Evolutionary conservation across 2,329 filamentous ascomycete genomes (phyloP), one percentile per base, ranked within the genome.

Genomic region (Pestalotiopsis sp.): DNA sequence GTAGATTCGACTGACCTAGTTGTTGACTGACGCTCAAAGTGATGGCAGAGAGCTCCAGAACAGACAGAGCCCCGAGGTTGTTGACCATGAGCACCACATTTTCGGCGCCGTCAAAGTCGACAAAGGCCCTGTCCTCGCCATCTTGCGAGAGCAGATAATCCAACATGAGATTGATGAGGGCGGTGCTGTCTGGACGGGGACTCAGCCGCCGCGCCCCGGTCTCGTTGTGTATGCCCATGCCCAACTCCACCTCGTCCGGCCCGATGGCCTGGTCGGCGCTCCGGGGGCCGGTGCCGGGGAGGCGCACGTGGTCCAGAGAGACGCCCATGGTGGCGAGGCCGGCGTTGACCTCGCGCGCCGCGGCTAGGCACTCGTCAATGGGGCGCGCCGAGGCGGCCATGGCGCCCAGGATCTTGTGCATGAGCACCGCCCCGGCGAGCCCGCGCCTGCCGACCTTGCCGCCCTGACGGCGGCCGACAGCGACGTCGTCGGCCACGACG

Each of bases 401-500:
- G 17, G 27, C 61, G 4, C 61, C 61, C 7, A n/a, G 11, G n/a
- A 62, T 62, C 36, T 62, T 62, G 11, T 31, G 61, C 17, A 62
- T 11, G 5, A 62, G 11, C 13, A 62, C 61, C 13, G 36, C 20
- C 4, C 61, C 61, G 13, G 61, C 25, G 7, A 62, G 36, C 14
- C 61, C 61, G 2, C 61, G 27, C 61, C 36, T 12, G 13, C 61
- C 61, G 27, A 62, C 61, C 9, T 14, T 25, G 13, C 11, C n/a
- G 27, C 17, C 14, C n/a, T 23, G 9, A 3, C 13, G 13, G 2
- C 45, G 45, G 11, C 36, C 70, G 45, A 75, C 71, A 7, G 71
- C 69, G 23, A 75, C 73, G 65, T 75, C 73, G 39, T 75, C 73
- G 25, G 58, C 71, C 9, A 73, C 71, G 36, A 74, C 67, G 12